Conservation (phyloP, 2,329 filamentous ascomycete species). For the Fusarium stilboides region DNA sequence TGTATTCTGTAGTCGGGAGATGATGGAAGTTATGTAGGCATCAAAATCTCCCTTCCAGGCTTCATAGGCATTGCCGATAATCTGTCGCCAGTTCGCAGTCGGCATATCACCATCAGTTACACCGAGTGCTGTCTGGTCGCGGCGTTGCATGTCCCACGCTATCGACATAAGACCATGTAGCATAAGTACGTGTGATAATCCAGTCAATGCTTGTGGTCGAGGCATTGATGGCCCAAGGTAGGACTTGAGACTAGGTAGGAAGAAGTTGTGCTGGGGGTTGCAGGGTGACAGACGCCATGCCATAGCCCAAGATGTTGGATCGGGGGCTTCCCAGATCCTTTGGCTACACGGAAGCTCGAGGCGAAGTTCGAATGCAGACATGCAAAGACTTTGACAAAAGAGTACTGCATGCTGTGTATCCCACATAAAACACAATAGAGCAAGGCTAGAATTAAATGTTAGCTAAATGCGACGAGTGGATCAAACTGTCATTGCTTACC, state of each 20-base stretch:
- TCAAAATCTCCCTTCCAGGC: slow-evolving; percentile 7
- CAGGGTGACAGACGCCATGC: slow-evolving; percentile 7
- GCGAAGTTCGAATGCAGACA: slow-evolving; percentile 75
- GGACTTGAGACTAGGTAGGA: slow-evolving; percentile 6
- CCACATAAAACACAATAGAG: slow-evolving; percentile 76
- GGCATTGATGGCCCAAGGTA: slow-evolving; percentile 8
- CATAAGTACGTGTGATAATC: slow-evolving; percentile 67
- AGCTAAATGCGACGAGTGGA: background rate
- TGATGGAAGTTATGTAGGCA: slow-evolving; percentile 5
- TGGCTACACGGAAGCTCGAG: slow-evolving; percentile 70
- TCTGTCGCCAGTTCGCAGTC: slow-evolving; percentile 2
- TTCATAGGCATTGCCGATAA: slow-evolving; percentile 6
- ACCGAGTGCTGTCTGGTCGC: slow-evolving; percentile 72
- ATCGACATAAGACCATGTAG: slow-evolving; percentile 75
- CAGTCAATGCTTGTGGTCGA: slow-evolving; percentile 40
- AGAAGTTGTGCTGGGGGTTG: background rate
- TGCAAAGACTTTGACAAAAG: slow-evolving; percentile 76
- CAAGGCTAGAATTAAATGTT: slow-evolving; percentile 50
- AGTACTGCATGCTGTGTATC: slow-evolving; percentile 75
- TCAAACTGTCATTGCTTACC: background rate
- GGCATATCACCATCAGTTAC: slow-evolving; percentile 2
- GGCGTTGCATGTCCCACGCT: slow-evolving; percentile 72
- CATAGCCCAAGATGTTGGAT: slow-evolving; percentile 66
- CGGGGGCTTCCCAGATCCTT: slow-evolving; percentile 70
- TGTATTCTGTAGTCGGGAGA: slow-evolving; percentile 6